A percentile compares a stretch with the other conserved stretches of the same genome.
phyloP scores from a whole-genome alignment of 108 stramenopile species.

The Conticribra weissflogii region DNA sequence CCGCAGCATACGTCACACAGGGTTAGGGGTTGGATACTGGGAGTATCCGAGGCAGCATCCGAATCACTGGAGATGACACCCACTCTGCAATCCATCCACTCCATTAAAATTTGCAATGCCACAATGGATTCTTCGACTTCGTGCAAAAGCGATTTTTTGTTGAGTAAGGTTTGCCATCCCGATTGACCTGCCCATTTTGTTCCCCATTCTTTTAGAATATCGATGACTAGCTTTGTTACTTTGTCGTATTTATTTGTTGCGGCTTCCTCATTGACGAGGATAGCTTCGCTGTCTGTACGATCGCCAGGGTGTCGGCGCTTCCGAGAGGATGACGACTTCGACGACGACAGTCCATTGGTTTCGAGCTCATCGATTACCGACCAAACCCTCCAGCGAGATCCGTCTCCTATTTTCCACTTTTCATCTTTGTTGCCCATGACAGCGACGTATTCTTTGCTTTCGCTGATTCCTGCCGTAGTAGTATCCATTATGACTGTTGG shows the following conservation, averaged over 20 bases:
- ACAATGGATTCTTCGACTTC: conserved; percentile 76
- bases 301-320: background rate
- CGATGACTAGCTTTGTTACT: conserved; percentile 42
- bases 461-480: no score
- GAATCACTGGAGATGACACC: conserved; percentile 10
- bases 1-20: conserved; percentile 70
- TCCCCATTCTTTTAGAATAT: conserved; percentile 53
- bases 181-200: conserved; percentile 40
- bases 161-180: conserved; percentile 54
- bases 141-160: conserved; percentile 55
- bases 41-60: no score
- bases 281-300: background rate
- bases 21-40: conserved; percentile 34
- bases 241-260: background rate
- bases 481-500: no score
- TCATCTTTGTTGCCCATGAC: no score
- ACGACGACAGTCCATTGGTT: conserved; percentile 15
- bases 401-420: conserved; percentile 3
- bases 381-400: conserved; percentile 28
- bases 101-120: conserved; percentile 47
- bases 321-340: background rate
- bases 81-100: conserved; percentile 42
- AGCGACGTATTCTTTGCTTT: no score
- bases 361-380: conserved; percentile 27
- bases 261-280: background rate